Conservation (phyloP, 192 early-diverging fungal genomes). For the Backusella parvicylindrica region DNA sequence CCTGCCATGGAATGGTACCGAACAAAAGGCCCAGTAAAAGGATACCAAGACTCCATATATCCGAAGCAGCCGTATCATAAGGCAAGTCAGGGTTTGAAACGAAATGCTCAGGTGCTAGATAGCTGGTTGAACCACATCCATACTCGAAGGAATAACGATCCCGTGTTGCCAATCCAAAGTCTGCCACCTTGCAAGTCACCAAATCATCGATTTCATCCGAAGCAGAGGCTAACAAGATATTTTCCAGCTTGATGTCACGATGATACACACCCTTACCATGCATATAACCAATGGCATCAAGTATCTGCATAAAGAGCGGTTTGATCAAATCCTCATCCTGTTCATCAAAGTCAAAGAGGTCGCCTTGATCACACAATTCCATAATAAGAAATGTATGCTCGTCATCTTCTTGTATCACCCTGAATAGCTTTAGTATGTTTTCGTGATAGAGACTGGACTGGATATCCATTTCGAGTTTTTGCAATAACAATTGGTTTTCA, state of each 20-base stretch:
- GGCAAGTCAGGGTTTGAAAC: constrained; percentile 19
- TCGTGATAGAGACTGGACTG: constrained; percentile 65
- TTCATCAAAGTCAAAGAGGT: constrained; percentile 92
- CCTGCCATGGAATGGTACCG: constrained; percentile 78
- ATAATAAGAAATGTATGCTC: constrained; percentile 89
- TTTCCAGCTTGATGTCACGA: constrained; percentile 95
- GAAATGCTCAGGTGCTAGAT: constrained; percentile 79
- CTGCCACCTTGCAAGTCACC: constrained; percentile 63
- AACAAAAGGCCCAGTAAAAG: constrained; percentile 73
- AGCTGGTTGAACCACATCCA: constrained; percentile 85
- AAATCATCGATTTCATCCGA: constrained; percentile 15
- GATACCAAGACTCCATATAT: constrained; percentile 78
- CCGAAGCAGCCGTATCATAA: constrained; percentile 60
- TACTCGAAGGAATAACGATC: constrained; percentile 72
- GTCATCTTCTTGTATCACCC: constrained; percentile 90
- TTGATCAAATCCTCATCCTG: constrained; percentile 64
- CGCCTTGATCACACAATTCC: constrained; percentile 92
- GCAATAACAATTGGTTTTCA: constrained; percentile 41
- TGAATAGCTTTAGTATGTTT: constrained; percentile 83
- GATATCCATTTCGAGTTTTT: constrained; percentile 56
- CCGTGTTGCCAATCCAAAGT: constrained; percentile 89
- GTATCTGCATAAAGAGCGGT: constrained; percentile 72
- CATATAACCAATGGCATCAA: constrained; percentile 74
- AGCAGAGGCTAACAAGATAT: constrained; percentile 56
- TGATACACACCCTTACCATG: constrained; percentile 86